These are phyloP conservation scores for Aspergillus tanneri DNA, from an alignment of 2,329 filamentous ascomycete species.

Conservation along the genomic window DNA sequence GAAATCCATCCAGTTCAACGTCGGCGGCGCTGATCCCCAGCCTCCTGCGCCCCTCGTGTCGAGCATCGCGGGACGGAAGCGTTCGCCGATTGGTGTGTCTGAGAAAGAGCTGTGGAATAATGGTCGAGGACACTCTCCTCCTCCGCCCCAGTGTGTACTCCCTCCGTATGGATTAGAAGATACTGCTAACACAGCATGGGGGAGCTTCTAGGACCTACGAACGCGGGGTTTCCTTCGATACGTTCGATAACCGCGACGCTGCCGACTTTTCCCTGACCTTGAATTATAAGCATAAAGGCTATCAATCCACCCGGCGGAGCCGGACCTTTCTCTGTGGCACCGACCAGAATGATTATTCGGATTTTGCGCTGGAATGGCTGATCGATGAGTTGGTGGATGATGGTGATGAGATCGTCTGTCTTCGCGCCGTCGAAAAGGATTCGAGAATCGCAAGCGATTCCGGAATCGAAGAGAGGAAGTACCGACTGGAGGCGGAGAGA, in stretches of 20 bases:
- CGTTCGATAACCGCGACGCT: conserved; percentile 65
- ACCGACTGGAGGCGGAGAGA: conserved; percentile 71
- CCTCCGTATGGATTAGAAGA: background rate
- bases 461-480: conserved; percentile 64
- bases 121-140: conserved; percentile 37
- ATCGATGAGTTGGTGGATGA: conserved; percentile 90
- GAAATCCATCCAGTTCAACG: conserved; percentile 42
- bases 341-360: conserved; percentile 87
- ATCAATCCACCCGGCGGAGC: conserved; percentile 74
- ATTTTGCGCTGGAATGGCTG: conserved; percentile 89
- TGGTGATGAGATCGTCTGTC: conserved; percentile 87
- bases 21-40: conserved; percentile 30
- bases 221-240: conserved; percentile 71
- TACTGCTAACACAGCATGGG: conserved; percentile 1
- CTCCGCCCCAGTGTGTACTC: conserved; percentile 40
- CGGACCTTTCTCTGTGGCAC: conserved; percentile 88
- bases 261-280: conserved; percentile 75
- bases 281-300: conserved; percentile 82
- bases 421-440: conserved; percentile 83
- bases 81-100: conserved; percentile 22
- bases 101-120: conserved; percentile 27
- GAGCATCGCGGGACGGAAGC: conserved; percentile 26
- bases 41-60: conserved; percentile 28
- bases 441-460: conserved; percentile 64
- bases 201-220: conserved; percentile 57